Evolutionary conservation across 306 rosid genomes (phyloP), one percentile per base, ranked within the genome.

Genomic region (Sicyos baderoa): DNA sequence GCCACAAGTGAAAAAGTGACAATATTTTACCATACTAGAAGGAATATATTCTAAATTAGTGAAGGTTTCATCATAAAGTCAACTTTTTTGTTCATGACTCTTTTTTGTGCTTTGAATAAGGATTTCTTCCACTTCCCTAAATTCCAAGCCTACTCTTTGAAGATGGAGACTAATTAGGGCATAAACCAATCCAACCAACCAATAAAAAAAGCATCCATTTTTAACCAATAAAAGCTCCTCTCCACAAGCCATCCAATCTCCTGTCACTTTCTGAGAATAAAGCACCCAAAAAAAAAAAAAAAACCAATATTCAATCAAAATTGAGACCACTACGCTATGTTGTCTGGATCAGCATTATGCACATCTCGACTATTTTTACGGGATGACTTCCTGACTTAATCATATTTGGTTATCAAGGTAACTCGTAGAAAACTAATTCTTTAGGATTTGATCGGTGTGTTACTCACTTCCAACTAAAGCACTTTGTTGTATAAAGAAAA

Each of bases 241-340:
- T 6, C 45, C 45, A 40, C 45, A 40, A 7, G 42, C 42, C 42
- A 2, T 35, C 35, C 35, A 21, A 13, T 44, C 71, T 22, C 40
- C 53, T 44, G 19, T 66, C 71, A 66, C 71, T 66, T 47, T 66
- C 71, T 44, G 13, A 66, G 40, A 47, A 61, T 61, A 45, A 65
- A 21, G 12, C 45, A 40, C 45, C 45, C 45, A 0, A 7, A 5
- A 40, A 40, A 0, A 7, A 5, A 40, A 40, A 40, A 5, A 40
- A 40, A 7, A 40, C 45, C 45, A 40, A 40, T 7, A 40, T 7
- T 17, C 21, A 27, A 58, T 37, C 9, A 6, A 9, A 61, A 9
- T 9, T 40, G 45, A 12, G 11, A 40, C 45, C 9, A 0, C 42
- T 1, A 1, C 45, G 1, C 45, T 0, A 9, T 40, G 45, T 40